phyloP scores from a whole-genome alignment of 1,284 basidiomycete species.

The Dichomitus squalens region DNA sequence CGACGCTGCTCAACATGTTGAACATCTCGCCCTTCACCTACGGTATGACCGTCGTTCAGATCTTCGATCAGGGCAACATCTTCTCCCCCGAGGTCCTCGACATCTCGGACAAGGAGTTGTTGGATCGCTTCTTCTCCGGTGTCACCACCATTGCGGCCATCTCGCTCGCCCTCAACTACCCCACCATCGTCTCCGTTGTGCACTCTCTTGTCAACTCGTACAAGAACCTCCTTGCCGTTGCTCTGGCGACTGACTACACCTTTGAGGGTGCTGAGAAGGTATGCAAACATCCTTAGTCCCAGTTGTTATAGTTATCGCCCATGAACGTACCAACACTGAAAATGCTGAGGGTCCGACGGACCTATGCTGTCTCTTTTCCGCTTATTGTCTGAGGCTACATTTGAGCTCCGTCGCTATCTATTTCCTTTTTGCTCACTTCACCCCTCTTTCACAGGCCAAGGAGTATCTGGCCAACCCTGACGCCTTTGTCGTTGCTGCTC shows the following conservation, averaged over 20 bases:
- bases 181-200: conserved; percentile 90
- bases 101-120: conserved; percentile 87
- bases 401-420: conserved; percentile 22
- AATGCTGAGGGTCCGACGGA: conserved; percentile 70
- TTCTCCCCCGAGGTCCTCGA: conserved; percentile 95
- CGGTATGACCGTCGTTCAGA: conserved; percentile 96
- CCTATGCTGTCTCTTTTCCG: conserved; percentile 43
- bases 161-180: conserved; percentile 95
- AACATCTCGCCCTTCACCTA: conserved; percentile 99
- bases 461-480: conserved; percentile 97
- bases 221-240: conserved; percentile 96
- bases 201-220: conserved; percentile 98
- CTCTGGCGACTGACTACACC: conserved; percentile 92
- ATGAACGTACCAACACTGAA: conserved; percentile 72
- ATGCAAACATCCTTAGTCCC: conserved; percentile 31
- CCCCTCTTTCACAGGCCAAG: conserved; percentile 68
- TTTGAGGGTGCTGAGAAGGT: conserved; percentile 96
- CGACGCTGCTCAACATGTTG: conserved; percentile 98
- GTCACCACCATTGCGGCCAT: conserved; percentile 96
- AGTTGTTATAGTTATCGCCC: conserved; percentile 20
- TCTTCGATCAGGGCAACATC: conserved; percentile 90
- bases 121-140: conserved; percentile 90
- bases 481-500: conserved; percentile 84
- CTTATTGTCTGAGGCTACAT: conserved; percentile 33
- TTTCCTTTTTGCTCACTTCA: conserved; percentile 30